Evolutionary conservation across 805 yeast genomes (phyloP), one percentile per base, ranked within the genome.

Genomic region (Hanseniaspora vineae): DNA sequence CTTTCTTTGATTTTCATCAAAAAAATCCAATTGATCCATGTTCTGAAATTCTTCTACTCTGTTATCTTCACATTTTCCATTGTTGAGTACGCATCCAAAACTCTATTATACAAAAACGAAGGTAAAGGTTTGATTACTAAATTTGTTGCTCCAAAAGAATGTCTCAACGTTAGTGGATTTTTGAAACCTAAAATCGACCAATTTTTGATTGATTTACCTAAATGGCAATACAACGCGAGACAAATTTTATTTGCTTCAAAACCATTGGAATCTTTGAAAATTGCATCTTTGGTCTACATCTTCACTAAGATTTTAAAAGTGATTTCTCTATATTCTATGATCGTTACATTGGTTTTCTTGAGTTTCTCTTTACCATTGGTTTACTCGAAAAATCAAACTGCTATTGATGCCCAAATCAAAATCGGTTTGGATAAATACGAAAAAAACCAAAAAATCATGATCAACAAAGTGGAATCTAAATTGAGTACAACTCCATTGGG

Each of bases 351-450:
- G 42, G 78, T 80, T 44, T 64, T 84, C 44, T 60, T 71, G 18
- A 73, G 82, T 14, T 90, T 90, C 74, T 66, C 94, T 42, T 69
- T 76, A 42, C 97, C 97, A 50, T 76, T 75, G 31, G 59, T 82
- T 52, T 90, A 89, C 72, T 68, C 76, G 57, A 73, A 73, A 55
- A 79, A 84, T 76, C 80, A 86, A 73, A 73, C 73, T 59, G 81
- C 84, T 70, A 83, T 89, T 59, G 37, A 33, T 33, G 15, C 37
- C 12, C 37, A 33, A 33, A 33, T 33, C 37, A 13, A 33, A n/a
- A 33, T 33, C 9, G 4, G 3, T 10, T 33, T 17, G 57, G 73
- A 68, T 42, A 78, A 80, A 65, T 58, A 77, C 31, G 57, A 68
- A 33, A 69, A 70, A 42, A 67, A 64, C 57, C 56, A 70, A 43